Evolutionary conservation across 148 eudicot species (phyloP), one percentile per base, ranked within the genome.

Genomic region (Oxyria digyna): DNA sequence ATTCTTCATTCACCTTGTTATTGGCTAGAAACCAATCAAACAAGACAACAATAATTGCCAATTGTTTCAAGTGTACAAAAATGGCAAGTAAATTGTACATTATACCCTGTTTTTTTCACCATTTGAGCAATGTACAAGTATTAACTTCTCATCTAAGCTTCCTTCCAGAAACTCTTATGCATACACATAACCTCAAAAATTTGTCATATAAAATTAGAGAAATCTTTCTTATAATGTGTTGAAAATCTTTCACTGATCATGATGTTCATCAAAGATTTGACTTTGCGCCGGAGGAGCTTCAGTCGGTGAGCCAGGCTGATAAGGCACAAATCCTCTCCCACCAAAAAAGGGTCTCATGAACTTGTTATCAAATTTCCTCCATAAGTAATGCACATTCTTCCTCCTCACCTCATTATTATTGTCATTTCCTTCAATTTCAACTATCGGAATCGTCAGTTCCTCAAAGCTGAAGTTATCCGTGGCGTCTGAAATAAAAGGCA

Each of bases 331-430:
- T 18, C 96, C 98, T 45, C 98, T 83, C 0, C 98, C 98, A 67
- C 98, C 98, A 68, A 94, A 94, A 69, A 94, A 87, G 6, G 99
- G 99, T 40, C 97, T 87, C 97, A 94, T 90, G 73, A 94, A 90
- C 32, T 71, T 77, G 71, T 94, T 84, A 77, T 94, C 99, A 68
- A 94, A 90, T 78, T 87, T 90, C 57, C 99, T 88, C 99, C 97
- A 94, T 1, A 59, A 17, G 20, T 59, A 31, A 29, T 59, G 65
- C 20, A 59, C 65, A 27, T 26, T 40, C 0, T 59, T 31, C 33
- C 13, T 59, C 15, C 14, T 26, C 3, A 6, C 26, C 1, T 49
- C 9, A 20, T 49, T 49, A 2, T 13, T 14, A 0, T 70, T 69
- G 32, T 71, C 67, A 20, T 75, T 23, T 26, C 17, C 21, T 9